Percentiles rank a stretch among this genome's conserved stretches.
Conservation (phyloP, 139 green algal genomes). For the Picochlorum sp. region DNA sequence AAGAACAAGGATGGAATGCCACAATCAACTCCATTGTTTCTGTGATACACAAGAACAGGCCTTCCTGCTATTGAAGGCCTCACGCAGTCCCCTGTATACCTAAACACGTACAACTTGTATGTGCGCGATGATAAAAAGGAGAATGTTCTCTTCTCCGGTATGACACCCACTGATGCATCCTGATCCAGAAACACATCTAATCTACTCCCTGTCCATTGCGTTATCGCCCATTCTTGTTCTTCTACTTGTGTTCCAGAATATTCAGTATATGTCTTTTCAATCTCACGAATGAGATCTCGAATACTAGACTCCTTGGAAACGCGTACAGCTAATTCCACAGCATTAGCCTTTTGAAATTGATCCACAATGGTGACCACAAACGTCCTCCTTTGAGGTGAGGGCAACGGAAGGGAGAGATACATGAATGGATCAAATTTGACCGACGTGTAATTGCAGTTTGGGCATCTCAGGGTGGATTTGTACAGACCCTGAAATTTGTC, state of each 20-base stretch:
- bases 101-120: not conserved
- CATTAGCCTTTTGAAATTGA: slow-evolving; percentile 31
- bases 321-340: slow-evolving; percentile 27
- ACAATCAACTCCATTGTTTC: not conserved
- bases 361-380: slow-evolving; percentile 52
- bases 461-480: slow-evolving; percentile 83
- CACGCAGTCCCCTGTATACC: not conserved
- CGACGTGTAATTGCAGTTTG: slow-evolving; percentile 58
- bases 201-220: slow-evolving; percentile 6
- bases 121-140: not conserved
- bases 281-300: slow-evolving; percentile 28
- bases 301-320: slow-evolving; percentile 39
- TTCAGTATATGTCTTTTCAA: slow-evolving; percentile 13
- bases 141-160: not conserved
- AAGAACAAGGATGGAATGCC: not conserved
- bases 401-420: slow-evolving; percentile 90
- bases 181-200: slow-evolving; percentile 4
- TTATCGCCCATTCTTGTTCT: slow-evolving; percentile 1
- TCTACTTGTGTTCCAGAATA: not conserved
- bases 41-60: not conserved
- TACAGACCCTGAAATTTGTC: slow-evolving; percentile 75
- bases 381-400: slow-evolving; percentile 31
- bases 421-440: slow-evolving; percentile 96
- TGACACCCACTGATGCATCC: not conserved
- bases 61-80: not conserved